phyloP scores from a whole-genome alignment of 208 protist species.

The Spongospora subterranea region DNA sequence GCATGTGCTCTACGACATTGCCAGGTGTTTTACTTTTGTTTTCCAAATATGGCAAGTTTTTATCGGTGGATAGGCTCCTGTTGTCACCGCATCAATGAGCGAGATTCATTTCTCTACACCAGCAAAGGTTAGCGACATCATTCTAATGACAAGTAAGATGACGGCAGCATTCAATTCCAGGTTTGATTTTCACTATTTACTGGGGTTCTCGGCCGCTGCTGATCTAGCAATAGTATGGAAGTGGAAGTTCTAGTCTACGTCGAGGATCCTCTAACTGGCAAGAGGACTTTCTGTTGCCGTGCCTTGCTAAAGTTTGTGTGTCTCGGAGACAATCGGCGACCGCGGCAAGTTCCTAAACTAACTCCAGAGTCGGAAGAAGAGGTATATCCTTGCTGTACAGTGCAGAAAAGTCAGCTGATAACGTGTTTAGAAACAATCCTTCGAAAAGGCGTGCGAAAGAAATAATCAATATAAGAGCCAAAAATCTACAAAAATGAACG shows the following conservation, averaged over 20 bases:
- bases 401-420: background rate
- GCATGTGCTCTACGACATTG: background rate
- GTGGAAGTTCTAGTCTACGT: slow-evolving; percentile 36
- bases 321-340: background rate
- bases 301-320: slow-evolving; percentile 41
- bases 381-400: background rate
- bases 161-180: slow-evolving; percentile 25
- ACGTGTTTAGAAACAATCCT: background rate
- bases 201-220: background rate
- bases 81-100: slow-evolving; percentile 12
- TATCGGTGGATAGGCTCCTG: background rate
- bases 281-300: slow-evolving; percentile 25
- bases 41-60: background rate
- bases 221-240: background rate
- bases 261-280: slow-evolving; percentile 10
- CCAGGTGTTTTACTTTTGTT: background rate
- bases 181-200: background rate
- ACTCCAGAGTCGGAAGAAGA: background rate
- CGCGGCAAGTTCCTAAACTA: background rate
- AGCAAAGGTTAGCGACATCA: slow-evolving; percentile 23
- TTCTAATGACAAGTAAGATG: slow-evolving; percentile 15
- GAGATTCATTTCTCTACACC: slow-evolving; percentile 41
- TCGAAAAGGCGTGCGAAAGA: background rate
- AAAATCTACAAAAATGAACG: background rate
- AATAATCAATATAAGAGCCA: background rate